Conservation (phyloP, 768 basidiomycete species). For the Tephrocybe sp. region DNA sequence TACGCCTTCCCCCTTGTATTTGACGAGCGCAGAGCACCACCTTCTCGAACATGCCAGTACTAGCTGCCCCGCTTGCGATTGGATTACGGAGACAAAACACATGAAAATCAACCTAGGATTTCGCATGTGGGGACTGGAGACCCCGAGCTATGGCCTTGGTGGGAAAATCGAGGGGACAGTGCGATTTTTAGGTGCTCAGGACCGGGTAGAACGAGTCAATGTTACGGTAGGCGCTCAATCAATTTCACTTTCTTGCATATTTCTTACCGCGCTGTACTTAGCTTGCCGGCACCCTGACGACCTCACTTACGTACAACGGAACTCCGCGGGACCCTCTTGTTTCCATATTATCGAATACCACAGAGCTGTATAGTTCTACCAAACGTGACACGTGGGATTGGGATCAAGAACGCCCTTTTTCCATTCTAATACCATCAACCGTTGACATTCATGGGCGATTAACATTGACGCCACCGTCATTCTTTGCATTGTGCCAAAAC, state of each 20-base stretch:
- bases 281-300: constrained; percentile 38
- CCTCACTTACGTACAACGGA: constrained; percentile 29
- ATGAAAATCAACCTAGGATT: constrained; percentile 41
- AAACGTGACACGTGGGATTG: constrained; percentile 19
- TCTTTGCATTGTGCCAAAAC: constrained; percentile 24
- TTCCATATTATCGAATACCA: constrained; percentile 26
- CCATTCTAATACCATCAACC: constrained; percentile 37
- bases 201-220: constrained; percentile 36
- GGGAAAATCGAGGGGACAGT: constrained; percentile 40
- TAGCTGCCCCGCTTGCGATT: constrained; percentile 29
- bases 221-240: constrained; percentile 41
- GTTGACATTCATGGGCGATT: constrained; percentile 23
- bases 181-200: constrained; percentile 31
- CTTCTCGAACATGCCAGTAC: constrained; percentile 27
- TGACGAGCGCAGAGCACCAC: constrained; percentile 26
- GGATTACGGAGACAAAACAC: constrained; percentile 38
- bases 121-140: constrained; percentile 34
- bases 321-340: constrained; percentile 24
- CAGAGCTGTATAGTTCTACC: constrained; percentile 26
- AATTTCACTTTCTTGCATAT: too few relatives aligned
- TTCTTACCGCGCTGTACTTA: too few relatives aligned
- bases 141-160: constrained; percentile 43
- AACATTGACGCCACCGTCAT: constrained; percentile 39
- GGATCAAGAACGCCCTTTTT: constrained; percentile 32
- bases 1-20: constrained; percentile 22